Evolutionary conservation across 2,329 filamentous ascomycete species (phyloP), one percentile per base, ranked within the genome.

Genomic region (Alternaria atra): DNA sequence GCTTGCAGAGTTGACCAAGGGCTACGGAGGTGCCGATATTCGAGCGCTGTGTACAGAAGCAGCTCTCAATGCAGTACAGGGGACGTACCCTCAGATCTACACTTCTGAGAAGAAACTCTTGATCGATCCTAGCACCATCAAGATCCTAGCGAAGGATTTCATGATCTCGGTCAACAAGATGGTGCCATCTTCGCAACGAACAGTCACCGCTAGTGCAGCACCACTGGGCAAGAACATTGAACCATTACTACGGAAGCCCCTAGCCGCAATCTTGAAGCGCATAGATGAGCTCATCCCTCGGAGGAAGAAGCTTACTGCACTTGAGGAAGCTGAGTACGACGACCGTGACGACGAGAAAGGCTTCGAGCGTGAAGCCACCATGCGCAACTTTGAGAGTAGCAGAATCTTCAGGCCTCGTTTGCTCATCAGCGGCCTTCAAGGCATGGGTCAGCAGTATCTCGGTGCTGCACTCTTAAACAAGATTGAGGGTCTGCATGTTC

Each of bases 131-230:
- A 86, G 87, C 62, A 92, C 89, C 71, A 97, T 99, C 73, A 89
- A 89, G 59, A 89, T 99, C 37, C 90, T 92, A 43, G 93, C 95
- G 5, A 95, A 95, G 57, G 95, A 99, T 78, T 99, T 99, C 72
- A 97, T 97, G 91, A 86, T 97, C 13, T 97, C 94, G 0, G 90
- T 97, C 75, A 97, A 97, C 82, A 97, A 97, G 80, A 93, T 99
- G 80, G 87, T 97, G 10, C 95, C 95, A 6, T 98, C 95, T 0
- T 98, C 95, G 0, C 93, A 98, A 77, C 86, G 95, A 64, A 94
- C 94, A 47, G 90, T 93, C 0, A 90, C 93, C 4, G 94, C 94
- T 12, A 92, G 90, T 12, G 94, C 94, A 53, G 87, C 90, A 13
- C 91, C 94, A 0, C 82, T 99, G 17, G 92, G 93, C 2, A 90